Percentiles rank a stretch among this genome's conserved stretches.
phyloP scores from a whole-genome alignment of 371 early-diverging fungal species.

The Blakeslea trispora region DNA sequence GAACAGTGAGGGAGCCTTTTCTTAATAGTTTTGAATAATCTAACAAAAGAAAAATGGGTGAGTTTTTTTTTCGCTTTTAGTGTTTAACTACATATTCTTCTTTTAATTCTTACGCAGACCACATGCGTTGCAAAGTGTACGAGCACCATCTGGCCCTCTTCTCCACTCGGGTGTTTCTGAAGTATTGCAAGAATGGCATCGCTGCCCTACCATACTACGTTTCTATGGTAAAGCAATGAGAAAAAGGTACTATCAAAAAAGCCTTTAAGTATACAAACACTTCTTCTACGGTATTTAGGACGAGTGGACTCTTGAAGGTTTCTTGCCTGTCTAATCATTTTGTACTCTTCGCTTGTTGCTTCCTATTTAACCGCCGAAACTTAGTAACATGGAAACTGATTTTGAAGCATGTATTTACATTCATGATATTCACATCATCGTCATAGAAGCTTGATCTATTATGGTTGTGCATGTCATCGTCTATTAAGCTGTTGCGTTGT shows the following conservation, averaged over 20 bases:
- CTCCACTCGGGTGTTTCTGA: slow-evolving; percentile 73
- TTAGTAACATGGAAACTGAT: too few species aligned
- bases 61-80: too few species aligned
- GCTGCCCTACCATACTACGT: slow-evolving; percentile 38
- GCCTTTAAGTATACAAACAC: slow-evolving; percentile 18
- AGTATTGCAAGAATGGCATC: slow-evolving; percentile 63
- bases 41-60: slow-evolving; percentile 6
- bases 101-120: slow-evolving; percentile 55
- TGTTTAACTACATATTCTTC: not conserved
- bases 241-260: too few species aligned
- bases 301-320: slow-evolving; percentile 27
- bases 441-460: not conserved
- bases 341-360: slow-evolving; percentile 24
- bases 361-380: too few species aligned
- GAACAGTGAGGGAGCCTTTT: slow-evolving; percentile 33
- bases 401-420: too few species aligned
- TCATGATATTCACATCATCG: not conserved
- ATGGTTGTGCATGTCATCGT: not conserved
- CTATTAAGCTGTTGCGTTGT: not conserved
- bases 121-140: slow-evolving; percentile 72
- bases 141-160: slow-evolving; percentile 69
- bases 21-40: slow-evolving; percentile 30
- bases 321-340: slow-evolving; percentile 41
- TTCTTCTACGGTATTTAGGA: slow-evolving; percentile 38
- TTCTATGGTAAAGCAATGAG: too few species aligned